Percentiles rank a stretch among this genome's conserved stretches.
phyloP scores from a whole-genome alignment of 768 basidiomycete species.

The Lentinus tigrinus region DNA sequence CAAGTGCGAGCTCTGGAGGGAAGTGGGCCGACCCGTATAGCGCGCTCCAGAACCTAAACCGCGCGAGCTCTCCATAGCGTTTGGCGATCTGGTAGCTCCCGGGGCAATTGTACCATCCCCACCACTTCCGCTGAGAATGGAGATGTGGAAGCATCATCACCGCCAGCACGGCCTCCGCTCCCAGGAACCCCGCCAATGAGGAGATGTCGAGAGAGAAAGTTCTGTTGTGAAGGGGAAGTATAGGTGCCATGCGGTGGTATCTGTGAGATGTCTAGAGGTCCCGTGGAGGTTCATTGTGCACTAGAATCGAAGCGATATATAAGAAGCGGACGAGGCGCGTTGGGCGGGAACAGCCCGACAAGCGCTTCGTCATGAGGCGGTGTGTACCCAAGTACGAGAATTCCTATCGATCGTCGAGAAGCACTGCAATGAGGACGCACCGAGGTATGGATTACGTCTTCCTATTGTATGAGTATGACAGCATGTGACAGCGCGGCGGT shows the following conservation, averaged over 20 bases:
- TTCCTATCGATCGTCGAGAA: too few relatives aligned
- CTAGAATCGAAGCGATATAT: too few relatives aligned
- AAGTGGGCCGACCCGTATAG: not conserved
- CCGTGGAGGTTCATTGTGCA: too few relatives aligned
- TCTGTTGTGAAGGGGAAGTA: not conserved
- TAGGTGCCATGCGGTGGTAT: not conserved
- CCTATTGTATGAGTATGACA: too few relatives aligned
- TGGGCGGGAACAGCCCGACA: too few relatives aligned
- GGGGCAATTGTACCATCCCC: constrained; percentile 14
- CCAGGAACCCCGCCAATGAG: constrained; percentile 7
- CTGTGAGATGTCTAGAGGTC: constrained; percentile 33
- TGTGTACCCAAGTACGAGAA: too few relatives aligned
- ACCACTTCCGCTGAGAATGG: constrained; percentile 8
- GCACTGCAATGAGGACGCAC: too few relatives aligned
- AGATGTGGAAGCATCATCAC: constrained; percentile 12
- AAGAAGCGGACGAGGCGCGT: too few relatives aligned
- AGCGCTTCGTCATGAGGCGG: too few relatives aligned
- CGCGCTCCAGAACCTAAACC: constrained; percentile 4
- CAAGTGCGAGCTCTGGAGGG: not conserved
- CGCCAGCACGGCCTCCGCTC: constrained; percentile 7
- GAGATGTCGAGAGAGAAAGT: constrained; percentile 3
- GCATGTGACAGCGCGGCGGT: too few relatives aligned
- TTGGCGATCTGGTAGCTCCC: constrained; percentile 11
- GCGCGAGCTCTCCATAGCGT: constrained; percentile 10
- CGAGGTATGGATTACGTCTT: too few relatives aligned